A percentile compares a stretch with the other conserved stretches of the same genome.
phyloP scores from a whole-genome alignment of 495 filamentous ascomycete species.

The Penicillium taxi region DNA sequence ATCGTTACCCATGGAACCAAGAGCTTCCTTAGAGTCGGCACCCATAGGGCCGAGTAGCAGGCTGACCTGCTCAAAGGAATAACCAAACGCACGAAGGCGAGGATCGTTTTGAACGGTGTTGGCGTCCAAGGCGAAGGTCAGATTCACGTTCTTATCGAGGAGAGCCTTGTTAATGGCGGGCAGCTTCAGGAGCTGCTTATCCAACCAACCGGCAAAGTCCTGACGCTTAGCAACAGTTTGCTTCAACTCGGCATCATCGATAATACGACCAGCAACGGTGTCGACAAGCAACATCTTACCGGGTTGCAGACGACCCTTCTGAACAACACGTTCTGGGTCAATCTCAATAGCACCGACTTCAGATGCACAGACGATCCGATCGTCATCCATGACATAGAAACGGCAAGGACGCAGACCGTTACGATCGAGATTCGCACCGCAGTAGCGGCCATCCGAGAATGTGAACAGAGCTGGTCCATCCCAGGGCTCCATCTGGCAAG shows the following conservation, averaged over 20 bases:
- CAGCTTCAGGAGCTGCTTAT: conserved; percentile 75
- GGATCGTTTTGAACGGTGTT: conserved; percentile 77
- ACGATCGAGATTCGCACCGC: conserved; percentile 96
- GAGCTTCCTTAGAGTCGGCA: conserved; percentile 97
- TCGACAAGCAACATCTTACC: conserved; percentile 98
- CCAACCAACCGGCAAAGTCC: conserved; percentile 84
- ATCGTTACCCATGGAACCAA: conserved; percentile 99
- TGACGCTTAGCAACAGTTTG: conserved; percentile 73
- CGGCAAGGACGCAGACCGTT: conserved; percentile 96
- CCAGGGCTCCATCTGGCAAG: conserved; percentile 99
- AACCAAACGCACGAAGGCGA: conserved; percentile 82
- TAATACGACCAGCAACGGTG: conserved; percentile 88
- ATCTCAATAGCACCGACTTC: conserved; percentile 94
- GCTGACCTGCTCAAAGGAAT: conserved; percentile 95
- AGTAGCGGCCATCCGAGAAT: conserved; percentile 96
- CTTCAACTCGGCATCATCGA: conserved; percentile 93
- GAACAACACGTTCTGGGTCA: conserved; percentile 81
- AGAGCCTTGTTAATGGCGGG: conserved; percentile 64
- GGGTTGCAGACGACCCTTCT: conserved; percentile 92
- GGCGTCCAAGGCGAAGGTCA: conserved; percentile 59
- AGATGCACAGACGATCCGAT: conserved; percentile 96
- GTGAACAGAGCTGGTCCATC: conserved; percentile 97
- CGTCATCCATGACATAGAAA: conserved; percentile 97
- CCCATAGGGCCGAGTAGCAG: conserved; percentile 94
- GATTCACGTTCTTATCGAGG: conserved; percentile 49